A percentile compares a stretch with the other conserved stretches of the same genome.
These are phyloP conservation scores for Cladochytrium replicatum DNA, from an alignment of 192 early-diverging fungal species.

Conservation along the genomic window DNA sequence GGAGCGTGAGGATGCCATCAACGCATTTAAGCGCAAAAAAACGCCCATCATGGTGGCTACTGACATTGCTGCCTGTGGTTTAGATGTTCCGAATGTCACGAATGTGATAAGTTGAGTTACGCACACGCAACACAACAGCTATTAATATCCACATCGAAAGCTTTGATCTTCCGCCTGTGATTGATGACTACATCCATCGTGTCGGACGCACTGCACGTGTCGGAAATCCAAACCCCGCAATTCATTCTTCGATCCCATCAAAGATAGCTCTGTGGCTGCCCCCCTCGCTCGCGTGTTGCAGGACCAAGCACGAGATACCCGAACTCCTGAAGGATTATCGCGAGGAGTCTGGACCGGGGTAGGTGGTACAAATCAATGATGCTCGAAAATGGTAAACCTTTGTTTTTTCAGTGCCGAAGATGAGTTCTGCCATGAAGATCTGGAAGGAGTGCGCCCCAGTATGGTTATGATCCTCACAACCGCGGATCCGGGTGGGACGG, in stretches of 20 bases:
- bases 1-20: slow-evolving; percentile 77
- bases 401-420: too few relatives aligned
- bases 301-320: slow-evolving; percentile 49
- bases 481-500: too few relatives aligned
- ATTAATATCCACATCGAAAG: too few relatives aligned
- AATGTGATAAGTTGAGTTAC: slow-evolving; percentile 55
- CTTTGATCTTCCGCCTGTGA: slow-evolving; percentile 75
- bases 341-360: not conserved
- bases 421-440: slow-evolving; percentile 13
- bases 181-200: slow-evolving; percentile 84
- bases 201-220: slow-evolving; percentile 71
- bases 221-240: slow-evolving; percentile 6
- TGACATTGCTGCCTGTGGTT: slow-evolving; percentile 84
- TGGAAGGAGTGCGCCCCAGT: slow-evolving; percentile 14
- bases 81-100: slow-evolving; percentile 46
- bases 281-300: slow-evolving; percentile 40
- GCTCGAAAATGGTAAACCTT: not conserved
- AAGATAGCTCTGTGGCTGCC: slow-evolving; percentile 25
- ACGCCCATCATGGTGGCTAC: slow-evolving; percentile 76
- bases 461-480: not conserved
- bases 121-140: slow-evolving; percentile 32
- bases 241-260: slow-evolving; percentile 9
- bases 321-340: slow-evolving; percentile 35
- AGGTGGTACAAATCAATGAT: not conserved
- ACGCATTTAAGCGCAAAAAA: slow-evolving; percentile 55